A percentile compares a stretch with the other conserved stretches of the same genome.
These are phyloP conservation scores for Beta lomatogona DNA, from an alignment of 179 eudicot genomes.

Conservation along the genomic window DNA sequence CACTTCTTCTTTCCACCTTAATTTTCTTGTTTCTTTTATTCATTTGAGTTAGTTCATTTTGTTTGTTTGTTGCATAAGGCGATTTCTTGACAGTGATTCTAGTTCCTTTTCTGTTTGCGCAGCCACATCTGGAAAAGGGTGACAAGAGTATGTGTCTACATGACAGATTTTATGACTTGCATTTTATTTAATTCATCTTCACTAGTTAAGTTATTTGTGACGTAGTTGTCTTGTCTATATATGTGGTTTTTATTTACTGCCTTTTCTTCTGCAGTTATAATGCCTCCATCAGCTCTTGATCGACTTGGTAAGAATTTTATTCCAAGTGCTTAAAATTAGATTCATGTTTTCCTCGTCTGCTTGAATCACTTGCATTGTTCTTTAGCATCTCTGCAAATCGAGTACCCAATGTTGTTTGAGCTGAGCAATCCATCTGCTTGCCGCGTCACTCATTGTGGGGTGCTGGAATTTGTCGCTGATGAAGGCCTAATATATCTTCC, in stretches of 20 bases:
- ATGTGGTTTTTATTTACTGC: neutral
- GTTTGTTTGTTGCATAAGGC: neutral
- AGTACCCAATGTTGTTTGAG: conserved; percentile 47
- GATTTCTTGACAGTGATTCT: conserved; percentile 23
- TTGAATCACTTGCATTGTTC: neutral
- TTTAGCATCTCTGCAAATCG: conserved; percentile 39
- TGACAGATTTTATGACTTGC: conserved; percentile 8
- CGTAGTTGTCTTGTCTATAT: neutral
- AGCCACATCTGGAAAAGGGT: conserved; percentile 47
- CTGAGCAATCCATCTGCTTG: conserved; percentile 37
- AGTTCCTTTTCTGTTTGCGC: conserved; percentile 21
- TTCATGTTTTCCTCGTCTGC: conserved; percentile 1
- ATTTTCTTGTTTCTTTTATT: neutral
- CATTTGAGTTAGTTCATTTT: neutral
- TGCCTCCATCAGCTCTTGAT: conserved; percentile 49
- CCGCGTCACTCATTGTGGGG: conserved; percentile 45
- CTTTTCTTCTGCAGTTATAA: conserved; percentile 38
- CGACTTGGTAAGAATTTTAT: conserved; percentile 36
- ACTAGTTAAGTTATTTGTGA: neutral
- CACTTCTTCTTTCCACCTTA: neutral
- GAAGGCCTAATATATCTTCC: conserved; percentile 41
- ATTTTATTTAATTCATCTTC: neutral
- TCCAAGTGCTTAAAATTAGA: neutral
- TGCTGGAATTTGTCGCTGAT: conserved; percentile 45
- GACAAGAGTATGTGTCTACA: conserved; percentile 39